phyloP scores from a whole-genome alignment of 768 basidiomycete genomes.

The Tulasnella sp. region DNA sequence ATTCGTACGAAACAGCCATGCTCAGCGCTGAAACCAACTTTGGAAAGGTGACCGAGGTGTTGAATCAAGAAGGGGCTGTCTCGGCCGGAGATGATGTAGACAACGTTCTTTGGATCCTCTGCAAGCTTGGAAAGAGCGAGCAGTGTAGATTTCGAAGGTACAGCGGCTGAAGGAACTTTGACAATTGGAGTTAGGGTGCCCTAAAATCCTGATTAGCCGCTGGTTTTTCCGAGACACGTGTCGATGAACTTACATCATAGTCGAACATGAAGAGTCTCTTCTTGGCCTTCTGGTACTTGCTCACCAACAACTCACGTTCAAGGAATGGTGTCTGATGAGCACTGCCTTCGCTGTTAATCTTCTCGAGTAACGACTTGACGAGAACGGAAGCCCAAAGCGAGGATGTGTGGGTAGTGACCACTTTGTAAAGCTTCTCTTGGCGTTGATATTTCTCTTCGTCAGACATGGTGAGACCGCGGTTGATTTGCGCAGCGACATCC shows the following conservation, averaged over 20 bases:
- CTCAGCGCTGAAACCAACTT: conserved; percentile 87
- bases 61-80: conserved; percentile 85
- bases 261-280: conserved; percentile 90
- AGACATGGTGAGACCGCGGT: conserved; percentile 75
- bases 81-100: conserved; percentile 95
- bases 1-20: conserved; percentile 86
- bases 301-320: conserved; percentile 44
- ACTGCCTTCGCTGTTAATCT: conserved; percentile 63
- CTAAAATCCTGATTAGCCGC: conserved; percentile 28
- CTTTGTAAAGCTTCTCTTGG: conserved; percentile 64
- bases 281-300: conserved; percentile 50
- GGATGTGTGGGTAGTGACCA: conserved; percentile 86
- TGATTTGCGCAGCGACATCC: conserved; percentile 83
- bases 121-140: conserved; percentile 58
- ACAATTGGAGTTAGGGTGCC: conserved; percentile 97
- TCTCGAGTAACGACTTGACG: conserved; percentile 73
- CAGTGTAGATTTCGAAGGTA: conserved; percentile 63
- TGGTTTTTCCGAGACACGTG: not conserved
- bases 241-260: conserved; percentile 60
- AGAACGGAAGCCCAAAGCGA: conserved; percentile 88
- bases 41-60: conserved; percentile 72
- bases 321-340: conserved; percentile 79
- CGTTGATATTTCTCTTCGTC: conserved; percentile 57
- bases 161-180: conserved; percentile 77
- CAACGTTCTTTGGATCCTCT: conserved; percentile 74